A percentile compares a stretch with the other conserved stretches of the same genome.
These are phyloP conservation scores for Macrophomina pseudophaseolina DNA, from an alignment of 2,329 filamentous ascomycete genomes.

Conservation along the genomic window DNA sequence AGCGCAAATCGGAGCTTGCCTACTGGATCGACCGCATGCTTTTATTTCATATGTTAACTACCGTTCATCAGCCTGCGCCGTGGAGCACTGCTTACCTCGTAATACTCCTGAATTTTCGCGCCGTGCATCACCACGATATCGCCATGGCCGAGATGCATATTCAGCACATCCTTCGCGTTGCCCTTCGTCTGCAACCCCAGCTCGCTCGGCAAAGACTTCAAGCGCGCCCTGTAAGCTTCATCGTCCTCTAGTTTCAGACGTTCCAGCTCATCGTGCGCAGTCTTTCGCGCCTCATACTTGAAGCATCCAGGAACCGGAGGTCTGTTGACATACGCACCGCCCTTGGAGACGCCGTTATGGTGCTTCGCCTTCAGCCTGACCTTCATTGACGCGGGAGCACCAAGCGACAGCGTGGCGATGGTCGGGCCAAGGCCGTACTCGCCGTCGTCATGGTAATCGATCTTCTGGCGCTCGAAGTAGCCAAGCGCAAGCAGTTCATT, in stretches of 20 bases:
- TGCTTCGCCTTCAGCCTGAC: constrained; percentile 63
- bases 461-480: constrained; percentile 65
- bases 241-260: constrained; percentile 32
- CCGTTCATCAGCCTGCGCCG: background rate
- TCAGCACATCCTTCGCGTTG: constrained; percentile 43
- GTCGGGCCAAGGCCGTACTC: constrained; percentile 66
- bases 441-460: constrained; percentile 70
- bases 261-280: constrained; percentile 38
- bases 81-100: constrained; percentile 46
- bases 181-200: constrained; percentile 40
- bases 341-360: constrained; percentile 43
- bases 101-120: constrained; percentile 61
- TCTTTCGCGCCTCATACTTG: constrained; percentile 42
- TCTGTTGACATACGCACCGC: constrained; percentile 40
- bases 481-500: constrained; percentile 69
- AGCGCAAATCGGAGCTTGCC: constrained; percentile 62
- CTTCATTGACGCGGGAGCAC: constrained; percentile 62
- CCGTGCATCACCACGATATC: constrained; percentile 71
- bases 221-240: constrained; percentile 33
- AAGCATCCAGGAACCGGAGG: constrained; percentile 38
- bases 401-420: constrained; percentile 66
- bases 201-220: constrained; percentile 45
- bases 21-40: constrained; percentile 58
- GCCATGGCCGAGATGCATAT: constrained; percentile 62
- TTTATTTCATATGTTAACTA: background rate